Base-by-base conservation (phyloP, 163 green algal species). In the Volvox carteri region DNA sequence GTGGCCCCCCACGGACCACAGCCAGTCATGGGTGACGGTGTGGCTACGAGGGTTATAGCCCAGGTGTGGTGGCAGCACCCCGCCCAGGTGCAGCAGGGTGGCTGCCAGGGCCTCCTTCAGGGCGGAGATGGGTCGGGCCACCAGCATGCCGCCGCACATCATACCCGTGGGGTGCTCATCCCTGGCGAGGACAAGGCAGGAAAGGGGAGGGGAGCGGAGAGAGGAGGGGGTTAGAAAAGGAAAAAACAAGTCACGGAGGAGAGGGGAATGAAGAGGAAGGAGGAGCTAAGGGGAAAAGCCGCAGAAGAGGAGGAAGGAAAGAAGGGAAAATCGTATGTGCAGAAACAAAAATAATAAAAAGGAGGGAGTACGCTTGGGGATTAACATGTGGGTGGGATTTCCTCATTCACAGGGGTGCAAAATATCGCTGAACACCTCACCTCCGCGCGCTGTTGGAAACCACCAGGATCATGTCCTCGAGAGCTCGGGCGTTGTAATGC, bases 81-180 rank as follows among this genome's bases (percentile, higher is more conserved):
- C 92, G 9, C 90, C 91, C 44, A 95, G 89, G 73, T 94, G 79
- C 11, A 62, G 80, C 70, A 94, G 89, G 19, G 87, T 86, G 21
- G 92, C 93, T 23, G 70, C 78, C 41, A 96, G 83, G 8, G 92
- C 86, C 85, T 94, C 92, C 84, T 94, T 94, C 0, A 95, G 78
- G 2, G 94, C 92, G 2, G 91, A 92, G 16, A 92, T 84, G 12
- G 93, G 91, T 0, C 91, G 83, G 9, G 91, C 67, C 72, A 94
- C 54, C 21, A 96, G 89, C 30, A 80, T 60, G 56, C 90, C 92
- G 39, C 90, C 91, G 78, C 94, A 96, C 87, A 94, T 95, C 88
- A 96, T 92, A 67, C 94, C 94, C 30, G 91, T 93, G 30, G 94
- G 94, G 85, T 95, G 94, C 90, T 96, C 92, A 84, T 94, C 92